Percentiles rank a stretch among this genome's conserved stretches.
Conservation (phyloP, 176 grass and related monocot genomes). For the Otatea glauca region DNA sequence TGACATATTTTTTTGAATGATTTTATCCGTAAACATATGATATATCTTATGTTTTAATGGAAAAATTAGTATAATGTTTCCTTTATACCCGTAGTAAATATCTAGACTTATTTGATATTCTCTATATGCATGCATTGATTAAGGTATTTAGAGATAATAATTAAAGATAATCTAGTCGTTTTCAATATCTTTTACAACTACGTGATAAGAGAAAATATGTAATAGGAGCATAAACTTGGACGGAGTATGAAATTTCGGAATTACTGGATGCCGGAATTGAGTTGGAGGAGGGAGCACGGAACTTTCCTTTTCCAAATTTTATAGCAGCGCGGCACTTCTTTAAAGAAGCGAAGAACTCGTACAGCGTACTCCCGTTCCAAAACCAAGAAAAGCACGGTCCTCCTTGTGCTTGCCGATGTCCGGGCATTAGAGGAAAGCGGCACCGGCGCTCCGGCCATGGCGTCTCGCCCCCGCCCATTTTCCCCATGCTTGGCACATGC, state of each 20-base stretch:
- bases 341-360: slow-evolving; percentile 26
- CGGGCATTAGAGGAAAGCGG: slow-evolving; percentile 51
- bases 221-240: no score
- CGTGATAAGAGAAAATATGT: no score
- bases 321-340: slow-evolving; percentile 32
- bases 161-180: no score
- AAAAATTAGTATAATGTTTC: no score
- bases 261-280: slow-evolving; percentile 16
- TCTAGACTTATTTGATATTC: no score
- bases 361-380: neutral
- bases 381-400: slow-evolving; percentile 23
- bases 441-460: slow-evolving; percentile 64
- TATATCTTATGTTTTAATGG: no score
- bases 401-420: slow-evolving; percentile 78
- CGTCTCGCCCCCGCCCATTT: slow-evolving; percentile 39
- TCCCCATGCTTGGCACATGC: slow-evolving; percentile 37
- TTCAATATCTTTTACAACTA: no score
- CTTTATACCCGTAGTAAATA: no score
- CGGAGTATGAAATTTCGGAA: neutral
- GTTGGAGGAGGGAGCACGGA: slow-evolving; percentile 39
- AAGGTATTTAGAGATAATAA: no score
- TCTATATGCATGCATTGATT: no score
- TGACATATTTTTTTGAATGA: no score
- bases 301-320: slow-evolving; percentile 47
- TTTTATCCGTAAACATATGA: no score